Evolutionary conservation across 495 filamentous ascomycete species (phyloP).

Genomic region (Terfezia boudieri): DNA sequence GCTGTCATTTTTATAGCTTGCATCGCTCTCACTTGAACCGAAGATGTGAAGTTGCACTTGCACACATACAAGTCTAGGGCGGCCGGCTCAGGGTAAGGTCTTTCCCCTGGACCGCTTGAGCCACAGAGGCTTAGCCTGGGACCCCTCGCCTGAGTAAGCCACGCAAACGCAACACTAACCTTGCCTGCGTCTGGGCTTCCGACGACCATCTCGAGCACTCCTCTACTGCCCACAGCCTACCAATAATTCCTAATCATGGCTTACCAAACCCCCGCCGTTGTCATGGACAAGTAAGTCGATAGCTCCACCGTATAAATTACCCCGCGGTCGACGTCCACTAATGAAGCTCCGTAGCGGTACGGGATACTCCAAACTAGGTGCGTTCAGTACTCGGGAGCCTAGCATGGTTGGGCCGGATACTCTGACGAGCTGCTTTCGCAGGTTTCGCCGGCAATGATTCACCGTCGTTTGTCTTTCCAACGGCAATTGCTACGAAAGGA

Average conservation of each 20-base stretch:
- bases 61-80: no score
- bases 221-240: background rate
- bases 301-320: conserved; percentile 8
- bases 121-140: no score
- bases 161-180: no score
- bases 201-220: background rate
- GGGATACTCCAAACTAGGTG: conserved; percentile 95
- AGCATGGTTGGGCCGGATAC: no score
- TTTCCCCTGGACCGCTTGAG: no score
- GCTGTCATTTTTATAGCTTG: no score
- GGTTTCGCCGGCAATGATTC: conserved; percentile 99
- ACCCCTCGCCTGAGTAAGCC: no score
- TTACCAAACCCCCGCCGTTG: conserved; percentile 97
- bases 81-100: no score
- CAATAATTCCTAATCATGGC: conserved; percentile 36
- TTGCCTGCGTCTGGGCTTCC: no score
- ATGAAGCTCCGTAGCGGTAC: conserved; percentile 50
- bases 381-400: conserved; percentile 10
- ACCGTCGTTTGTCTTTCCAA: conserved; percentile 96
- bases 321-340: conserved; percentile 7
- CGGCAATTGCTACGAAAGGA: conserved; percentile 89
- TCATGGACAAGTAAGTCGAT: conserved; percentile 97
- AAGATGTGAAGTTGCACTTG: no score
- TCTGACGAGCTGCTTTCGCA: conserved; percentile 19
- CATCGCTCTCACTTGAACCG: no score